phyloP scores from a whole-genome alignment of 164 flowering plant species.

The Chloranthus sessilifolius region DNA sequence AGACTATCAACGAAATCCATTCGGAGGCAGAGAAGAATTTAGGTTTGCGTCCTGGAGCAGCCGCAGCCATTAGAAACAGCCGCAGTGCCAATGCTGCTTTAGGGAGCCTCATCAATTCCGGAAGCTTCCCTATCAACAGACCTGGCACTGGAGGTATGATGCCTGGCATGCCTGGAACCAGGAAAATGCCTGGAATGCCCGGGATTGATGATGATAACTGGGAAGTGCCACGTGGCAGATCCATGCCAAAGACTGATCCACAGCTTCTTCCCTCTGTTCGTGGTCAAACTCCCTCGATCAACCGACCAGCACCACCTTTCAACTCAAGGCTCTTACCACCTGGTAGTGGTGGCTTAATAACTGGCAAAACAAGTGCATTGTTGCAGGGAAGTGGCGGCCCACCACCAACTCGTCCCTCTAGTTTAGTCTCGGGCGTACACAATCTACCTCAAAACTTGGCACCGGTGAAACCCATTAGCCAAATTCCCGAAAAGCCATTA shows the following conservation, averaged over 20 bases:
- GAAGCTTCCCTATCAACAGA: constrained; percentile 61
- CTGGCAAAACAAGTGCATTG: constrained; percentile 68
- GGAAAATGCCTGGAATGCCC: constrained; percentile 94
- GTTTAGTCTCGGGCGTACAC: constrained; percentile 26
- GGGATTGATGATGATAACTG: constrained; percentile 78
- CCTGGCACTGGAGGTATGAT: constrained; percentile 94
- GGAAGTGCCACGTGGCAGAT: constrained; percentile 69
- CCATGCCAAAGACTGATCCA: constrained; percentile 52
- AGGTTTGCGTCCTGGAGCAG: constrained; percentile 85
- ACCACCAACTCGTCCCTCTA: constrained; percentile 25
- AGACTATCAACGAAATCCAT: constrained; percentile 89
- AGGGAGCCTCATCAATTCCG: constrained; percentile 43
- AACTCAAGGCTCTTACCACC: constrained; percentile 69
- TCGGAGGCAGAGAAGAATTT: constrained; percentile 87
- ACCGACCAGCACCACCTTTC: constrained; percentile 35
- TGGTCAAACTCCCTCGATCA: constrained; percentile 36
- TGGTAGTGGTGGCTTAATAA: constrained; percentile 55
- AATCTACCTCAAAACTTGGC: constrained; percentile 21
- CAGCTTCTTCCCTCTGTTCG: constrained; percentile 36
- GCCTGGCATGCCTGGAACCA: constrained; percentile 95
- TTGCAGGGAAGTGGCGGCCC: constrained; percentile 53
- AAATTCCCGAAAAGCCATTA: constrained; percentile 32
- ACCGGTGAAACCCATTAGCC: constrained; percentile 26
- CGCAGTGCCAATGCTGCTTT: constrained; percentile 40
- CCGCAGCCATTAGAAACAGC: constrained; percentile 65